Evolutionary conservation across 2,329 filamentous ascomycete genomes (phyloP), one percentile per base, ranked within the genome.

Genomic region (Sordariomycetes sp.): DNA sequence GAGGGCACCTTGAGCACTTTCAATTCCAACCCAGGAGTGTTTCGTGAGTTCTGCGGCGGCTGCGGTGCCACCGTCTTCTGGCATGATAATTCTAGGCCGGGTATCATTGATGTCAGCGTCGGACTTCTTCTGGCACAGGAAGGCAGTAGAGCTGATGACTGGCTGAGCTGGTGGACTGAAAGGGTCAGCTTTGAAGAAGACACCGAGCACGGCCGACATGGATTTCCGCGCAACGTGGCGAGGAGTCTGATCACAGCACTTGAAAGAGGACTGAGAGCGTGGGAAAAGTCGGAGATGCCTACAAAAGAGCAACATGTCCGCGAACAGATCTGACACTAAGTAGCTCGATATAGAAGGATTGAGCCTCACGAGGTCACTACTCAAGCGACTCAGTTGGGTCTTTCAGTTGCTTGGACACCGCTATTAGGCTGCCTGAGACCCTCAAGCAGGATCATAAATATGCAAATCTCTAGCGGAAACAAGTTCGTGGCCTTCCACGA

Each of bases 71-170:
- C 60, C 0, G 47, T 63, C 8, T 61, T 68, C 32, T 61, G 73
- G 70, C 66, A 72, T 44, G 68, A 68, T 34, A 54, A 61, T 4
- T 57, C 59, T 39, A 58, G 76, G 25, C 63, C 70, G 0, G 63
- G 65, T 4, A 48, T 83, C 14, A 61, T 83, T 12, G 77, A 84
- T 51, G 67, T 84, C 8, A 80, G 75, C 39, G 66, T 70, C 8
- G 79, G 79, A 0, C 44, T 82, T 25, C 47, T 82, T 5, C 57
- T 59, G 27, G 64, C 65, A 0, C 38, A 48, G 0, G 63, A 68
- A 28, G 75, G 75, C 1, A 66, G 68, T 0, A 62, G 70, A 40
- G 74, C 70, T 4, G 68, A 75, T 46, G 50, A 48, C 1, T 80
- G 75, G 73, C 45, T 85, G 27, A 63, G 75, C 16, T 86, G 80